Percentiles rank a stretch among this genome's conserved stretches.
phyloP scores from a whole-genome alignment of 345 rosid species.

The Kernera saxatilis region DNA sequence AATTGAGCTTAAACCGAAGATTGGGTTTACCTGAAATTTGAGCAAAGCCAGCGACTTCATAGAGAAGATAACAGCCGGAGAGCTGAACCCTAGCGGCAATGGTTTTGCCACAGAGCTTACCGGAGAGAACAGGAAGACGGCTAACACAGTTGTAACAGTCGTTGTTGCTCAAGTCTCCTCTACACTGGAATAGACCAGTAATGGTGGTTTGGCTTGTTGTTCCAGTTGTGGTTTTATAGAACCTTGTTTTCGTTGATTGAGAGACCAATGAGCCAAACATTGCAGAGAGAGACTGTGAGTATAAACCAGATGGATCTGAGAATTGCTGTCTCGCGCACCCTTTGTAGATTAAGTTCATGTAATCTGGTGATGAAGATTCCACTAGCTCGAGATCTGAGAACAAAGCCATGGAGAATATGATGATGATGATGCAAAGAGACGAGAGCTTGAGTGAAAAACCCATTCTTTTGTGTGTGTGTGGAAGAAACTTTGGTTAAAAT shows the following conservation, averaged over 20 bases:
- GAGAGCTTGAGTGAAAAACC: conserved; percentile 35
- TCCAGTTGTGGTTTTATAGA: conserved; percentile 80
- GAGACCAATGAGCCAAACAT: conserved; percentile 77
- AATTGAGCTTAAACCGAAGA: background rate
- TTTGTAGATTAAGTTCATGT: conserved; percentile 68
- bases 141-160: conserved; percentile 95
- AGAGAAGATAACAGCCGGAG: conserved; percentile 77
- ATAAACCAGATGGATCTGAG: conserved; percentile 76
- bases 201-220: conserved; percentile 52
- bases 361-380: conserved; percentile 56
- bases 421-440: conserved; percentile 28
- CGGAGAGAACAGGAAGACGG: conserved; percentile 65
- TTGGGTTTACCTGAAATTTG: conserved; percentile 47
- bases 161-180: conserved; percentile 70
- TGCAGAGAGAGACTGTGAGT: conserved; percentile 84
- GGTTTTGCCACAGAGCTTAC: conserved; percentile 70
- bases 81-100: conserved; percentile 85
- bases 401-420: conserved; percentile 32
- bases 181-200: conserved; percentile 89
- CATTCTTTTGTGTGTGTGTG: conserved; percentile 27
- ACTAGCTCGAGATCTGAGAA: conserved; percentile 34
- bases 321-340: conserved; percentile 78
- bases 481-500: background rate
- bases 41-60: conserved; percentile 75
- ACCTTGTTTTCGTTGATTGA: conserved; percentile 74